These are phyloP conservation scores for Irpex sp. DNA, from an alignment of 1,284 basidiomycete species.

Conservation along the genomic window DNA sequence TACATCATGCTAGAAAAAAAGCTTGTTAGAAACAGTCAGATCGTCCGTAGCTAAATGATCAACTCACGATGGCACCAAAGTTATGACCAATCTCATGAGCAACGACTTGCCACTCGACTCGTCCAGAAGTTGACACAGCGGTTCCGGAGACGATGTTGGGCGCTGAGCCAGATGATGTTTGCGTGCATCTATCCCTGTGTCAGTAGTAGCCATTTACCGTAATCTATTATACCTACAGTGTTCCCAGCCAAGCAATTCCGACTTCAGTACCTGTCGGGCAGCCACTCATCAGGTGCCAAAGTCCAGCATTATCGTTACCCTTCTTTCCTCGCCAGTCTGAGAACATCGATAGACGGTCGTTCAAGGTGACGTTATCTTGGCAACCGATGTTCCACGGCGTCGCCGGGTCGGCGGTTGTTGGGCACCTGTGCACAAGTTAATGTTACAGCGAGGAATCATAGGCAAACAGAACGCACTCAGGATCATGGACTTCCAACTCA, in stretches of 20 bases:
- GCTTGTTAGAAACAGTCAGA: neutral
- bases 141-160: conserved; percentile 73
- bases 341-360: conserved; percentile 76
- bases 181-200: conserved; percentile 45
- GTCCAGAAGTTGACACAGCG: conserved; percentile 76
- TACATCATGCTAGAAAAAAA: conserved; percentile 51
- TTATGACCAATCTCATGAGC: conserved; percentile 91
- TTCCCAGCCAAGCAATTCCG: conserved; percentile 88
- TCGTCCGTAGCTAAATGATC: neutral
- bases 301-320: conserved; percentile 69
- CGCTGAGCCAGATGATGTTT: conserved; percentile 42
- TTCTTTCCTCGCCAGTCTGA: conserved; percentile 80
- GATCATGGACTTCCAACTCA: conserved; percentile 68
- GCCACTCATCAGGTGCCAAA: conserved; percentile 91
- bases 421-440: conserved; percentile 39
- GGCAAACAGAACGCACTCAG: conserved; percentile 38
- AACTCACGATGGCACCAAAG: conserved; percentile 85
- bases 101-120: conserved; percentile 79
- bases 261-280: conserved; percentile 84
- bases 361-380: conserved; percentile 45
- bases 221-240: conserved; percentile 43
- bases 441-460: neutral
- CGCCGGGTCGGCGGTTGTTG: conserved; percentile 40
- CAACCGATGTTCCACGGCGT: conserved; percentile 64
- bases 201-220: neutral